These are phyloP conservation scores for Wickerhamia fluorescens DNA, from an alignment of 805 yeast genomes.

Conservation along the genomic window DNA sequence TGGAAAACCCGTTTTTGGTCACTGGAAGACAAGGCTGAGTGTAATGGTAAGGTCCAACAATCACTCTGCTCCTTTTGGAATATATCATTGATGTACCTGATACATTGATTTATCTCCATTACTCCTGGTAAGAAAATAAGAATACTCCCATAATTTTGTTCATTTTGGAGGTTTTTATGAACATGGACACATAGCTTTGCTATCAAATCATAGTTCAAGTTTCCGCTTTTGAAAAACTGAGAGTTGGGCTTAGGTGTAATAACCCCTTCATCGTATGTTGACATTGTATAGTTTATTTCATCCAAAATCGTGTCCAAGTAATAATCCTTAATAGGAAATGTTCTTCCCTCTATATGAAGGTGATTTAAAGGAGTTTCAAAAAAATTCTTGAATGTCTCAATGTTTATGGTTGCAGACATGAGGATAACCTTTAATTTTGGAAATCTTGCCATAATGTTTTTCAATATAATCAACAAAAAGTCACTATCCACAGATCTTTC, in stretches of 20 bases:
- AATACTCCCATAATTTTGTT: conserved; percentile 58
- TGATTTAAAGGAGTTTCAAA: conserved; percentile 51
- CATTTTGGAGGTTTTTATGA: conserved; percentile 39
- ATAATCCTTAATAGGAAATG: conserved; percentile 79
- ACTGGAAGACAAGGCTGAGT: conserved; percentile 75
- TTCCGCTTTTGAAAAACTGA: conserved; percentile 56
- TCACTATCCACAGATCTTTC: conserved; percentile 91
- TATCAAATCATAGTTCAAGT: conserved; percentile 69
- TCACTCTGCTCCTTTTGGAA: conserved; percentile 11
- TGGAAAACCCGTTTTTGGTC: conserved; percentile 78
- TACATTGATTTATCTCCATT: conserved; percentile 70
- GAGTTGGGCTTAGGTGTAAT: conserved; percentile 59
- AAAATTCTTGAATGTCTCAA: conserved; percentile 56
- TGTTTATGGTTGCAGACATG: conserved; percentile 93
- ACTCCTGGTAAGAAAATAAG: conserved; percentile 87
- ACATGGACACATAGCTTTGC: conserved; percentile 47
- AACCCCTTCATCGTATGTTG: conserved; percentile 33
- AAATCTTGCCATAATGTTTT: conserved; percentile 44
- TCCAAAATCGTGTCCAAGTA: conserved; percentile 64
- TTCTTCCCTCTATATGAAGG: conserved; percentile 85
- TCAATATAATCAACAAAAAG: conserved; percentile 70
- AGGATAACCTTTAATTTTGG: conserved; percentile 61
- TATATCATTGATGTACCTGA: conserved; percentile 28
- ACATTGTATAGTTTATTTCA: conserved; percentile 49
- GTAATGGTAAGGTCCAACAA: conserved; percentile 62